Conservation (phyloP, 768 basidiomycete genomes). For the Punctularia strigosozonata region DNA sequence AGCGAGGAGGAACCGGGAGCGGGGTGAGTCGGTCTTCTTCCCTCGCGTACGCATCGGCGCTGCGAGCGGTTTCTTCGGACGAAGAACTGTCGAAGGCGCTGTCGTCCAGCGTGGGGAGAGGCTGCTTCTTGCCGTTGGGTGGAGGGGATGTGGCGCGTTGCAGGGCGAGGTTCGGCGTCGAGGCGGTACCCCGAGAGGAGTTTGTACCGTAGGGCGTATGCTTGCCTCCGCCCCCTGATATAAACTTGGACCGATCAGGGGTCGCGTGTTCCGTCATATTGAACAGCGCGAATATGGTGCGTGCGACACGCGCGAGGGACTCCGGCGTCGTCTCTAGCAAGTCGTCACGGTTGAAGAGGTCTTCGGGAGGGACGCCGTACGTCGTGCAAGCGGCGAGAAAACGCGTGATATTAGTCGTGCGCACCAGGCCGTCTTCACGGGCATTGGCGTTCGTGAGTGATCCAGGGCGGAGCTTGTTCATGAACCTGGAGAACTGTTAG, state of each 20-base stretch:
- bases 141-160: constrained; percentile 27
- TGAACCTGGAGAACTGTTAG: constrained; percentile 35
- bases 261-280: constrained; percentile 45
- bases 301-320: constrained; percentile 59
- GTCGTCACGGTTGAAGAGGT: constrained; percentile 59
- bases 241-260: constrained; percentile 32
- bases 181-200: constrained; percentile 37
- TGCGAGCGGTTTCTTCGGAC: constrained; percentile 18
- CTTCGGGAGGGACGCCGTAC: constrained; percentile 49
- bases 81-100: constrained; percentile 38
- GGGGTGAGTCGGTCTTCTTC: constrained; percentile 28
- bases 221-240: constrained; percentile 24
- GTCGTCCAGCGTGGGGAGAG: constrained; percentile 43
- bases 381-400: constrained; percentile 69
- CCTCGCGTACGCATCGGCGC: constrained; percentile 10
- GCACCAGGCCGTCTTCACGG: constrained; percentile 53
- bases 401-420: constrained; percentile 61
- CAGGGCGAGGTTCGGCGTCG: constrained; percentile 45
- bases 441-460: constrained; percentile 50
- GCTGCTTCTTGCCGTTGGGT: constrained; percentile 30
- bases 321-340: constrained; percentile 49
- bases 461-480: constrained; percentile 65
- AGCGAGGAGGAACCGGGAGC: constrained; percentile 31
- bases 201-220: constrained; percentile 18
- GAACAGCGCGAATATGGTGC: constrained; percentile 59